Base-by-base conservation (phyloP, 2,329 filamentous ascomycete species). In the Thelonectria olida region DNA sequence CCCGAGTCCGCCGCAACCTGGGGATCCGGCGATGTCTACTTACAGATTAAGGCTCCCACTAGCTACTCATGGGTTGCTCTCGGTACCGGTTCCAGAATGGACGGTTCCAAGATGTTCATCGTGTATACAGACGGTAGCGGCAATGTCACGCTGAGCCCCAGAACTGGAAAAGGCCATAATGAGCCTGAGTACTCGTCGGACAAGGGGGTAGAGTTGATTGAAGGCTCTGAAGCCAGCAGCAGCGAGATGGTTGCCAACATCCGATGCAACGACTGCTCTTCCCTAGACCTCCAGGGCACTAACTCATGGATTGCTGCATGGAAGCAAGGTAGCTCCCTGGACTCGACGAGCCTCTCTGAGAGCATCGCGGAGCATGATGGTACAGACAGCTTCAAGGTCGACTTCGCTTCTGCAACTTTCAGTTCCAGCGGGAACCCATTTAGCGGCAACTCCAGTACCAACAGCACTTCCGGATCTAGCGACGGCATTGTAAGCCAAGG, bases 121-220 rank as follows among this genome's bases (percentile, higher is more conserved):
- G 79, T 90, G 66, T 90, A 90, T 73, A 75, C 84, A 42, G 80
- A 88, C 64, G 85, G 85, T 59, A 63, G 67, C 3, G 83, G 83
- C 62, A 89, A 90, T 69, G 80, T 90, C 19, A 90, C 88, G 1
- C 71, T 90, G 49, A 89, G 87, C 64, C 81, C 87, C 1, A 84
- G 88, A 25, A 68, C 72, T 3, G 85, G 82, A 28, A 75, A 68
- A 1, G 79, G 80, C 7, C 79, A 89, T 62, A 63, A 72, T 28
- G 74, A 79, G 76, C 88, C 88, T 0, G 49, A 74, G 23, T 82
- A 84, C 73, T 77, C 75, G 2, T 69, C 74, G 1, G 74, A 79
- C 5, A 76, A 78, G 19, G 73, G 79, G 27, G 73, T 89, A 23
- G 78, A 82, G 31, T 78, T 90, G 3, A 80, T 90, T 2, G 81